A percentile compares a stretch with the other conserved stretches of the same genome.
Conservation (phyloP, 768 basidiomycete species). For the Termitomyces eurrhizus region DNA sequence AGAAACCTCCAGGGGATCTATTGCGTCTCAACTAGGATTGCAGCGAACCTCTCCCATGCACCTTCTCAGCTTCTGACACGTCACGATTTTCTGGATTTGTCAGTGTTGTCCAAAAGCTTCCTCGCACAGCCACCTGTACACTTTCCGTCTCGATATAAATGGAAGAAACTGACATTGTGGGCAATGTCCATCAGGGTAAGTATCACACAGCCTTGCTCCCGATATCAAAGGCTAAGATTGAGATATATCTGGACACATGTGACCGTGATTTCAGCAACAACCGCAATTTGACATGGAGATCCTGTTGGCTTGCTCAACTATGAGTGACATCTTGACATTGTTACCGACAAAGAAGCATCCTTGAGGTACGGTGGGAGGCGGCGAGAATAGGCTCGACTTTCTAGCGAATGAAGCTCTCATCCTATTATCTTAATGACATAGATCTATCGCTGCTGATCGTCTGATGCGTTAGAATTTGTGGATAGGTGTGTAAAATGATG, state of each 20-base stretch:
- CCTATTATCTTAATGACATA: no score
- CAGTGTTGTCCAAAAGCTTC: conserved; percentile 4
- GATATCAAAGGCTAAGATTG: neutral
- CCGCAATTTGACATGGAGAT: neutral
- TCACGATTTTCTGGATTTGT: neutral
- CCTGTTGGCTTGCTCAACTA: neutral
- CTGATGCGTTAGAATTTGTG: neutral
- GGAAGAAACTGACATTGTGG: neutral
- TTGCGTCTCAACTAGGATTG: neutral
- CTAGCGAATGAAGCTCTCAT: no score
- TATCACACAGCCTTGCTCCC: neutral
- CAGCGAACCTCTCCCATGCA: neutral
- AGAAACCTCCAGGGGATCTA: neutral
- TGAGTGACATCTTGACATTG: neutral
- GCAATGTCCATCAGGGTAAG: neutral
- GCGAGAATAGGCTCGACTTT: no score
- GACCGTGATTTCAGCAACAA: neutral
- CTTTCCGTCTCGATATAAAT: neutral
- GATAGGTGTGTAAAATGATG: neutral
- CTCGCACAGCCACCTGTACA: conserved; percentile 3
- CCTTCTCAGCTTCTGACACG: conserved; percentile 2
- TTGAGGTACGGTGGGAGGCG: neutral
- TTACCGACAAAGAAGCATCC: neutral
- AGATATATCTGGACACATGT: neutral
- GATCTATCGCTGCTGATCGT: neutral